Conservation (phyloP, 1,284 basidiomycete genomes). For the Fomes fomentarius region DNA sequence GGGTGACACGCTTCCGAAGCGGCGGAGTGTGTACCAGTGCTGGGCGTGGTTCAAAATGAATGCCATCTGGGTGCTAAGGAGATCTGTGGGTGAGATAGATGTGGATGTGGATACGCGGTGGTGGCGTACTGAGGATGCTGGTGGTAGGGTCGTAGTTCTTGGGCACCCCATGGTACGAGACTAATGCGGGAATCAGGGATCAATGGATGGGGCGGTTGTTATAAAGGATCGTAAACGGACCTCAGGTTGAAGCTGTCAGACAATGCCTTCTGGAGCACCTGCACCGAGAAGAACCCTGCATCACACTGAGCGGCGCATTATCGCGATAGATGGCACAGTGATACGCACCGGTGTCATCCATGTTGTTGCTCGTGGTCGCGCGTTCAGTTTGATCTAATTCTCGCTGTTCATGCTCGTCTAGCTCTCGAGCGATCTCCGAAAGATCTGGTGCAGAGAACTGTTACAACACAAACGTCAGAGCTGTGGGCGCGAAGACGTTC, state of each 20-base stretch:
- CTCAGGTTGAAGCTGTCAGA: slow-evolving; percentile 78
- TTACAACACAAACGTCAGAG: slow-evolving; percentile 8
- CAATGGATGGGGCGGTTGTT: not conserved
- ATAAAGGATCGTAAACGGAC: slow-evolving; percentile 44
- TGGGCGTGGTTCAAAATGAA: slow-evolving; percentile 89
- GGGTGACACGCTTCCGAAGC: slow-evolving; percentile 65
- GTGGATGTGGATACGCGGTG: not conserved
- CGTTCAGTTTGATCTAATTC: slow-evolving; percentile 45
- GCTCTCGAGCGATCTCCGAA: slow-evolving; percentile 74
- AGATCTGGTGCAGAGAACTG: slow-evolving; percentile 89
- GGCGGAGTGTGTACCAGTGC: slow-evolving; percentile 90
- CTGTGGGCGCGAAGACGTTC: slow-evolving; percentile 9
- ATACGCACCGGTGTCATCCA: slow-evolving; percentile 82
- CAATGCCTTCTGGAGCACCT: slow-evolving; percentile 81
- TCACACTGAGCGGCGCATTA: slow-evolving; percentile 16
- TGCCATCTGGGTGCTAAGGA: slow-evolving; percentile 79
- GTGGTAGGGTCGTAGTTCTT: slow-evolving; percentile 80
- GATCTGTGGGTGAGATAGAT: not conserved
- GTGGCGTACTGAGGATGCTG: slow-evolving; percentile 73
- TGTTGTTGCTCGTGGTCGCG: slow-evolving; percentile 66
- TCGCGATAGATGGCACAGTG: too few species aligned
- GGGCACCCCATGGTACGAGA: slow-evolving; percentile 84
- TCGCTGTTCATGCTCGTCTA: slow-evolving; percentile 53
- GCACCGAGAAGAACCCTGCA: slow-evolving; percentile 85
- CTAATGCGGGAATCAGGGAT: slow-evolving; percentile 28